Percentiles rank a stretch among this genome's conserved stretches.
Evolutionary conservation across 352 stramenopile species (phyloP).

Genomic region (Globisporangium recalcitrans): DNA sequence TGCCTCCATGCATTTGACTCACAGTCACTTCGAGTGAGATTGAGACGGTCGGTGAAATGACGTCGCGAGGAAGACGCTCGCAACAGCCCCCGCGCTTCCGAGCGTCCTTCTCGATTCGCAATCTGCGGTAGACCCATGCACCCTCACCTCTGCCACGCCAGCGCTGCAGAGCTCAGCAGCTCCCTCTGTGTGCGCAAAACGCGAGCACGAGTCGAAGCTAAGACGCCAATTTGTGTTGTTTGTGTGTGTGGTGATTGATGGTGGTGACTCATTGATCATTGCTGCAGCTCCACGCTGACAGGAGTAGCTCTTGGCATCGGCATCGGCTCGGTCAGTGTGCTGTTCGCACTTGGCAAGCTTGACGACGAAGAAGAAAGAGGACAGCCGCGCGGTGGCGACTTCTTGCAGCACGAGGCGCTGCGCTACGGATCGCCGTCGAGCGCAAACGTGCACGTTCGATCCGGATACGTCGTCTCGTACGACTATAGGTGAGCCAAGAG

Average conservation of each 20-base stretch:
- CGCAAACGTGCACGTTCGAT: slow-evolving; percentile 63
- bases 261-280: not conserved
- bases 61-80: slow-evolving; percentile 1
- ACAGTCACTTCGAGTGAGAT: too few species aligned
- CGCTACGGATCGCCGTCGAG: slow-evolving; percentile 67
- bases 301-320: slow-evolving; percentile 45
- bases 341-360: slow-evolving; percentile 32
- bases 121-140: slow-evolving; percentile 8
- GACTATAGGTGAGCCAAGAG: slow-evolving; percentile 65
- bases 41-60: too few species aligned
- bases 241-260: not conserved
- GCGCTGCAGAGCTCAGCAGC: not conserved
- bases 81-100: slow-evolving; percentile 9
- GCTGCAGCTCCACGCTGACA: slow-evolving; percentile 29
- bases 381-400: slow-evolving; percentile 11
- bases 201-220: too few species aligned
- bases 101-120: slow-evolving; percentile 11
- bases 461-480: slow-evolving; percentile 82
- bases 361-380: slow-evolving; percentile 10
- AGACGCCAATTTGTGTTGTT: too few species aligned
- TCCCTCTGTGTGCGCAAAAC: not conserved
- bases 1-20: too few species aligned
- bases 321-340: slow-evolving; percentile 41
- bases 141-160: not conserved
- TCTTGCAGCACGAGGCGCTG: slow-evolving; percentile 55